Conservation (phyloP, 768 basidiomycete species). For the Naganishia antarctica region DNA sequence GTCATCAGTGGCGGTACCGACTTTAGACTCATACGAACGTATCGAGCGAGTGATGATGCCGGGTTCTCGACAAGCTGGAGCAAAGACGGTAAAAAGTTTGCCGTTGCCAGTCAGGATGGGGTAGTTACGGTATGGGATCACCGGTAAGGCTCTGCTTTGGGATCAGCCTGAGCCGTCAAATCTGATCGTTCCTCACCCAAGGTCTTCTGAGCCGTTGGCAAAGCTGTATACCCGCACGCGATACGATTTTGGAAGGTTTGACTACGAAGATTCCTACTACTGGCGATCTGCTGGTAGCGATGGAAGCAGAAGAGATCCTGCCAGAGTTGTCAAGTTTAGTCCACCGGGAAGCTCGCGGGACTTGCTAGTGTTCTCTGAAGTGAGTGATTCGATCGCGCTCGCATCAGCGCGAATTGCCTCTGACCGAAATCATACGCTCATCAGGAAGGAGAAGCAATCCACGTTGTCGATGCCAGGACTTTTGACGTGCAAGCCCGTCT, state of each 20-base stretch:
- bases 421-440: not conserved
- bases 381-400: conserved; percentile 47
- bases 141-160: conserved; percentile 30
- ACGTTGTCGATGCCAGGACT: conserved; percentile 79
- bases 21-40: conserved; percentile 65
- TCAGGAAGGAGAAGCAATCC: conserved; percentile 75
- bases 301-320: conserved; percentile 60
- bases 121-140: conserved; percentile 50
- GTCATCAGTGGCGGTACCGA: conserved; percentile 60
- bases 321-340: conserved; percentile 79
- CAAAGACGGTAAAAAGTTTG: conserved; percentile 48
- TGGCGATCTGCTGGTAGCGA: conserved; percentile 10
- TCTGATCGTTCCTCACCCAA: too few species aligned
- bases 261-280: conserved; percentile 20
- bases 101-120: conserved; percentile 48
- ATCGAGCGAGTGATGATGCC: conserved; percentile 50
- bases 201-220: conserved; percentile 44
- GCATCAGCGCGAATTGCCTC: not conserved
- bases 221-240: conserved; percentile 35
- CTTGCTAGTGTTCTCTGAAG: conserved; percentile 85
- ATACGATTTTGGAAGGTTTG: conserved; percentile 31
- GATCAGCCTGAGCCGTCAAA: too few species aligned
- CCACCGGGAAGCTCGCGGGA: conserved; percentile 63
- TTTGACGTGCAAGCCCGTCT: conserved; percentile 57
- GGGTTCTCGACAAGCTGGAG: conserved; percentile 47